Base-by-base conservation (phyloP, 129 eudicot species). In the Tagetes patula region DNA sequence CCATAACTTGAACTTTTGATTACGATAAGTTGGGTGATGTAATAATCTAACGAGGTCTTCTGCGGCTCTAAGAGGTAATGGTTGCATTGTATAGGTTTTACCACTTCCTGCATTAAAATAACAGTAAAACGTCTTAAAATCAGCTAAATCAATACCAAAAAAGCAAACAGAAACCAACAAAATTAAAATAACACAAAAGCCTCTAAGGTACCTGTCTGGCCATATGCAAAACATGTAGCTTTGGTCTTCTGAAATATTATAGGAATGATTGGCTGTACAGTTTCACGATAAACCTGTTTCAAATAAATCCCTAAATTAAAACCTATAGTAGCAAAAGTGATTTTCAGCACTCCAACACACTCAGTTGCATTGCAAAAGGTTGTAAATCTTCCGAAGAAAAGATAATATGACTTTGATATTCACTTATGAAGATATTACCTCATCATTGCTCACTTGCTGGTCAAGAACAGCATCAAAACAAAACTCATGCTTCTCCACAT, bases 391-490 rank as follows among this genome's bases (percentile, higher is more conserved):
- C 7, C 3, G 3, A 58, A 32, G 39, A 33, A 58, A 56, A 8
- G 5, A 58, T 31, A 32, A 58, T 9, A 9, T 58, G 10, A 69
- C 38, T 61, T 53, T 46, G 36, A 69, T 31, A 33, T 31, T 58
- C 31, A 58, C 32, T 31, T 14, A 45, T 69, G 40, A 32, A 75
- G 47, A 72, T 14, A 10, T 78, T 87, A 93, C 98, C 96, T 93
- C 96, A 78, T 90, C 96, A 81, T 93, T 93, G 49, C 92, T 75
- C 37, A 93, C 98, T 74, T 86, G 70, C 83, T 93, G 92, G 81
- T 87, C 92, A 14, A 93, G 87, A 81, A 93, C 98, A 53, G 96
- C 98, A 86, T 93, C 98, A 76, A 93, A 93, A 81, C 96, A 93
- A 73, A 93, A 93, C 85, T 93, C 98, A 45, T 93, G 96, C 62